These are phyloP conservation scores for Leishmania gerbilli DNA, from an alignment of 208 protist genomes.

Conservation along the genomic window DNA sequence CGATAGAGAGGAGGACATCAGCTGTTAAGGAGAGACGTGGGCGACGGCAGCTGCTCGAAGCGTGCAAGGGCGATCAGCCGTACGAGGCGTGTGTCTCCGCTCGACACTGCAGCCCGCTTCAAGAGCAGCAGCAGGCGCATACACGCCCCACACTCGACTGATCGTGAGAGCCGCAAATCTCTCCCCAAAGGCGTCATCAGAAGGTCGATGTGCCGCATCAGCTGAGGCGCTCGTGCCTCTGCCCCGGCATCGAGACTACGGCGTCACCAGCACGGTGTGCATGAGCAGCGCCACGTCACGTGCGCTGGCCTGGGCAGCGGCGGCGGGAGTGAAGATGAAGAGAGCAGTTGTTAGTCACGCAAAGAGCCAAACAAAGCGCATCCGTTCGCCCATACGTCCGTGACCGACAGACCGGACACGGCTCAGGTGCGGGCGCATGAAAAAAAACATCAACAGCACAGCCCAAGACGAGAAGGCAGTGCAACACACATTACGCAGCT, in stretches of 20 bases:
- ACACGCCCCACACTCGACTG: neutral
- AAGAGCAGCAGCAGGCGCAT: neutral
- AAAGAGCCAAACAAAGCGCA: neutral
- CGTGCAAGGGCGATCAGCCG: neutral
- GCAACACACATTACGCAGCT: neutral
- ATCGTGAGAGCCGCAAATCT: neutral
- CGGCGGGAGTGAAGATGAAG: neutral
- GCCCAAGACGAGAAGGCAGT: neutral
- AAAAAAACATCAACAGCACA: neutral
- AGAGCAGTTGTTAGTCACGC: neutral
- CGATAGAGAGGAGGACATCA: neutral
- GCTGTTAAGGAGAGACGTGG: neutral
- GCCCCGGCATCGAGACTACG: neutral
- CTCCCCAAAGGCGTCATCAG: neutral
- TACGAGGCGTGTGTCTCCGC: neutral
- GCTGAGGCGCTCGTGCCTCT: neutral
- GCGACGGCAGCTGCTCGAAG: neutral
- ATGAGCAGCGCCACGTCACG: neutral
- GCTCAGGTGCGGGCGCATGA: neutral
- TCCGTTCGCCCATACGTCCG: neutral
- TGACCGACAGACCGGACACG: neutral
- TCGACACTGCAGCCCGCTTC: neutral
- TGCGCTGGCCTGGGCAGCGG: neutral
- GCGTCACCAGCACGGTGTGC: neutral
- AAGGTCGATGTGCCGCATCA: neutral